These are phyloP conservation scores for Petrea volubilis DNA, from an alignment of 257 asterid species.

Conservation along the genomic window DNA sequence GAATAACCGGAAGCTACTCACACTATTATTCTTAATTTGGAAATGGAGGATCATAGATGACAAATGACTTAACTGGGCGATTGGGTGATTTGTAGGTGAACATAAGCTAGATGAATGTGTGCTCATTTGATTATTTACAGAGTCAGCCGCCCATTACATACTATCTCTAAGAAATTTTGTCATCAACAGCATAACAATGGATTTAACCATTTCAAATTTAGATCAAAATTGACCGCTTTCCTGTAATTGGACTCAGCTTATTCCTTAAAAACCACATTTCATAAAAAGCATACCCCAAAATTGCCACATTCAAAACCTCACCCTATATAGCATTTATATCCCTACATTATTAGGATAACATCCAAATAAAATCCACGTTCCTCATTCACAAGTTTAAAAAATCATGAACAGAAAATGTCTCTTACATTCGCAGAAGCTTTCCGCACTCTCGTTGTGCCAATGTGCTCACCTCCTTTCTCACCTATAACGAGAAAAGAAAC, in stretches of 20 bases:
- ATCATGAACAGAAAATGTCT: neutral
- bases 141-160: neutral
- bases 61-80: neutral
- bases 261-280: neutral
- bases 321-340: neutral
- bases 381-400: neutral
- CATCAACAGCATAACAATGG: neutral
- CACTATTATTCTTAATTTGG: neutral
- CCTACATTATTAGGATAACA: neutral
- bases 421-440: slow-evolving; percentile 40
- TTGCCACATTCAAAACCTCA: neutral
- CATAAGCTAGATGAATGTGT: neutral
- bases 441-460: slow-evolving; percentile 26
- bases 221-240: neutral
- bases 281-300: neutral
- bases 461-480: slow-evolving; percentile 17
- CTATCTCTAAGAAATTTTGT: neutral
- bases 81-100: neutral
- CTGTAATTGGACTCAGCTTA: neutral
- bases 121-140: neutral
- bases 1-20: neutral
- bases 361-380: neutral
- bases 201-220: neutral
- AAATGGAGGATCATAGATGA: neutral
- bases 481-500: slow-evolving; percentile 26